Percentiles rank a stretch among this genome's conserved stretches.
These are phyloP conservation scores for Colletotrichum theobromicola DNA, from an alignment of 2,329 filamentous ascomycete genomes.

Conservation along the genomic window DNA sequence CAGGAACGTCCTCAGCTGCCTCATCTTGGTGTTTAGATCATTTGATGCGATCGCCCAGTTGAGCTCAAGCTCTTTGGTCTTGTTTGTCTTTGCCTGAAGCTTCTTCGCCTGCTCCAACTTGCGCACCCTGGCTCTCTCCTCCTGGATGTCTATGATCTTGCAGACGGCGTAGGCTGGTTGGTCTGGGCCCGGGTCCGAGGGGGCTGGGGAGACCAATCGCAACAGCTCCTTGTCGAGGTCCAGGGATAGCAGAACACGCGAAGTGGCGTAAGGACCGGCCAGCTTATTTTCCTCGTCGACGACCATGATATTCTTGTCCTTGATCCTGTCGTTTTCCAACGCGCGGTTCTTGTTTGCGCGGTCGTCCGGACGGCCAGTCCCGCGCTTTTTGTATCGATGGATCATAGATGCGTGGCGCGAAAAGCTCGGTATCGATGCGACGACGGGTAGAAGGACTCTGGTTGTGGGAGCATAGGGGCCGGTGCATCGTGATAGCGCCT, in stretches of 20 bases:
- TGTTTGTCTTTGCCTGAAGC: conserved; percentile 41
- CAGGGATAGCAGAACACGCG: conserved; percentile 45
- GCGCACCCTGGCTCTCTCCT: conserved; percentile 47
- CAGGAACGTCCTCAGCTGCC: conserved; percentile 72
- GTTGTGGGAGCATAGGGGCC: background rate
- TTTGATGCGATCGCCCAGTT: conserved; percentile 85
- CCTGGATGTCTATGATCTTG: conserved; percentile 68
- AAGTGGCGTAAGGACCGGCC: conserved; percentile 42
- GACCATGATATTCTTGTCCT: conserved; percentile 45
- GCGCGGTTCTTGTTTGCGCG: background rate
- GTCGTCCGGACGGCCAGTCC: background rate
- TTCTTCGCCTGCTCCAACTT: conserved; percentile 49
- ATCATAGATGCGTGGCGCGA: conserved; percentile 2
- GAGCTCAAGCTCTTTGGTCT: conserved; percentile 80
- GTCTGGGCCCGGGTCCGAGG: conserved; percentile 25
- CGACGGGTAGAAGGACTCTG: background rate
- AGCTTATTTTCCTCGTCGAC: conserved; percentile 43
- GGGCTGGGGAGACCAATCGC: conserved; percentile 37
- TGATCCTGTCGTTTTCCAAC: conserved; percentile 48
- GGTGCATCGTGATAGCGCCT: conserved; percentile 28
- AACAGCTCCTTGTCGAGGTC: conserved; percentile 40
- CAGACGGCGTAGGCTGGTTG: conserved; percentile 62
- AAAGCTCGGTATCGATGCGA: background rate
- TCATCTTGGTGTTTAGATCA: conserved; percentile 76
- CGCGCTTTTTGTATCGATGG: background rate